phyloP scores from a whole-genome alignment of 208 protist genomes.

The Trypanosoma theileri region DNA sequence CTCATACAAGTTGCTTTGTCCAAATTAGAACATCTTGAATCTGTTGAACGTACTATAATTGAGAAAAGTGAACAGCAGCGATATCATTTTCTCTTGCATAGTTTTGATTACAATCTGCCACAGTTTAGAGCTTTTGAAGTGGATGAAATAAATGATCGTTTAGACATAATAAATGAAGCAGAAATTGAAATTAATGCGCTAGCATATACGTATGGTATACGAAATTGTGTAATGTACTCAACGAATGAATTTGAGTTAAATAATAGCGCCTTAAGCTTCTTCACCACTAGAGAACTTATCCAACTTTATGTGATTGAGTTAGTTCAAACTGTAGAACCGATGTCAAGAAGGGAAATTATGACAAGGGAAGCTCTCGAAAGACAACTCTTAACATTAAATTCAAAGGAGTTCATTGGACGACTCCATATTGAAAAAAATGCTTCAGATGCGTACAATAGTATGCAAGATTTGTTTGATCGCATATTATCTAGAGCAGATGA shows the following conservation, averaged over 20 bases:
- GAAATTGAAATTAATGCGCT: slow-evolving; percentile 33
- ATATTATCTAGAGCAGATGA: slow-evolving; percentile 31
- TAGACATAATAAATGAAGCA: slow-evolving; percentile 46
- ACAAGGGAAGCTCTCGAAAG: slow-evolving; percentile 10
- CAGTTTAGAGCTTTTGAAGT: slow-evolving; percentile 36
- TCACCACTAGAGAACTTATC: slow-evolving; percentile 31
- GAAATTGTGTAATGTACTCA: slow-evolving; percentile 26
- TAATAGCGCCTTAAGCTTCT: slow-evolving; percentile 33
- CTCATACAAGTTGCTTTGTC: not conserved
- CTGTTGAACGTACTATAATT: slow-evolving; percentile 19
- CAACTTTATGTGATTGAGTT: slow-evolving; percentile 19
- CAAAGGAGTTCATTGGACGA: slow-evolving; percentile 25
- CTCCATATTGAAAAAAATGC: slow-evolving; percentile 22
- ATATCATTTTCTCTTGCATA: slow-evolving; percentile 28
- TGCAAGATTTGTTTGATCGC: slow-evolving; percentile 29
- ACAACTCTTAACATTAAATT: slow-evolving; percentile 13
- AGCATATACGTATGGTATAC: slow-evolving; percentile 26
- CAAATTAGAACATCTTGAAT: slow-evolving; percentile 10
- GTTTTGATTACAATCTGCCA: slow-evolving; percentile 25
- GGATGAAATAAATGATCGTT: slow-evolving; percentile 40
- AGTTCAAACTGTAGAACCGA: slow-evolving; percentile 33
- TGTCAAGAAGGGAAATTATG: slow-evolving; percentile 28
- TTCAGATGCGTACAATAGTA: slow-evolving; percentile 2
- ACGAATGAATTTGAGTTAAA: slow-evolving; percentile 31
- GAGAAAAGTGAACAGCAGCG: slow-evolving; percentile 19